Base-by-base conservation (phyloP, 495 filamentous ascomycete genomes). In the Neurospora sp. region DNA sequence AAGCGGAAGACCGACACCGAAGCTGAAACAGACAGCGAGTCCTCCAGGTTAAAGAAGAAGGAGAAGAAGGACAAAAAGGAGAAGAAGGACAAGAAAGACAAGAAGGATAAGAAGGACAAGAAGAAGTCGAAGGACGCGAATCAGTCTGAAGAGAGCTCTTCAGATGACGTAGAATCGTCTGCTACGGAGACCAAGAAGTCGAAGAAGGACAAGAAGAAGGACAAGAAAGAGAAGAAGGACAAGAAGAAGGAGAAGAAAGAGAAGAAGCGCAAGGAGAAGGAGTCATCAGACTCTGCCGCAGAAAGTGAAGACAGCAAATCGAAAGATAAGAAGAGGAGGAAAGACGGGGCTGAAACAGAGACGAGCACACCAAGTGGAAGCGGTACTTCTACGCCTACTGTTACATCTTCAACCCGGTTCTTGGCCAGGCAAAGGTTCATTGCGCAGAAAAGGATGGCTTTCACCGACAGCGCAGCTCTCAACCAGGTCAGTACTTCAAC, bases 371-470 rank as follows among this genome's bases (percentile, higher is more conserved):
- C 42, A 46, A 8, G 42, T 46, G 42, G 42, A 46, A 82, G 80
- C 66, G 79, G 77, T 39, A 71, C 46, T 39, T 81, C 84, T 38
- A 81, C 82, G 9, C 81, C 85, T 66, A 80, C 80, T 69, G 82
- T 77, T 23, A 39, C 87, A 42, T 82, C 83, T 39, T 84, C 84
- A 39, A 87, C 84, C 35, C 86, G 91, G 70, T 90, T 92, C 77
- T 83, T 88, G 59, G 87, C 92, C 70, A 85, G 93, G 75, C 85
- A 89, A 70, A 85, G 91, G 69, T 90, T 92, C 77, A 94, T 95
- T 77, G 90, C 88, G 46, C 91, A 93, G 76, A 96, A 96, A 83
- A 90, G 87, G 78, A 87, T 88, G 84, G 92, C 92, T 4, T 85
- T 90, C 59, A 84, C 91, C 81, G 90, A 95, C 79, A 84, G 85